A percentile compares a stretch with the other conserved stretches of the same genome.
Evolutionary conservation across 805 yeast genomes (phyloP).

Genomic region (Lipomyces starkeyi): DNA sequence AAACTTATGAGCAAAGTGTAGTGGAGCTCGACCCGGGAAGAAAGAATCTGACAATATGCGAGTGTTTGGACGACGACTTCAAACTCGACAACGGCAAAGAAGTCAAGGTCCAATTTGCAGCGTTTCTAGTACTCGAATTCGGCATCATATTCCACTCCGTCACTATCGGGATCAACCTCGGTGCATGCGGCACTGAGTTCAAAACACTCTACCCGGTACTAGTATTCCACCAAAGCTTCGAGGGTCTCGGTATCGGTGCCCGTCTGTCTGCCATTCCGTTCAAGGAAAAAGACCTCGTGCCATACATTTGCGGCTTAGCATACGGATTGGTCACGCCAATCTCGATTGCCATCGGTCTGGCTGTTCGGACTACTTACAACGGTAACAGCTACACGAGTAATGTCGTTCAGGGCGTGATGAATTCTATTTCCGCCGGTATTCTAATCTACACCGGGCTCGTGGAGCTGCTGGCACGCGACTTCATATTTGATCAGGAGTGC

Average conservation of each 20-base stretch:
- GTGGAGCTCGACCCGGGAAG: neutral
- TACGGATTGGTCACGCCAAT: conserved; percentile 69
- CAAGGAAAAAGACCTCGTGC: conserved; percentile 57
- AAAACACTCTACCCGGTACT: conserved; percentile 66
- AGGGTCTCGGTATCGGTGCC: conserved; percentile 78
- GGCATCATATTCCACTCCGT: conserved; percentile 84
- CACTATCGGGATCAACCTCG: conserved; percentile 75
- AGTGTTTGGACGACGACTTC: no score
- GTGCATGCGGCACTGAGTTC: conserved; percentile 80
- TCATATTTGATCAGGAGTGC: conserved; percentile 51
- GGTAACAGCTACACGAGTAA: conserved; percentile 51
- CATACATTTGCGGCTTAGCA: conserved; percentile 44
- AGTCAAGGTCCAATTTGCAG: conserved; percentile 39
- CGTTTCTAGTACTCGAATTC: conserved; percentile 69
- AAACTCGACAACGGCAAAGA: neutral
- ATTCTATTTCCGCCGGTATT: conserved; percentile 73
- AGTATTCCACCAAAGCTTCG: conserved; percentile 65
- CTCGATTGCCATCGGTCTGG: conserved; percentile 72
- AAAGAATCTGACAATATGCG: no score
- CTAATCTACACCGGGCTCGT: conserved; percentile 73
- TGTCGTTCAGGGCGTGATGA: conserved; percentile 66
- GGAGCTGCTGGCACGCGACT: conserved; percentile 76
- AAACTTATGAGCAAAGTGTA: neutral
- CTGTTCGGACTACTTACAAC: conserved; percentile 62
- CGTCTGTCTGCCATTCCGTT: conserved; percentile 59